Evolutionary conservation across 352 stramenopile species (phyloP).

Genomic region (Globisporangium paddicum): DNA sequence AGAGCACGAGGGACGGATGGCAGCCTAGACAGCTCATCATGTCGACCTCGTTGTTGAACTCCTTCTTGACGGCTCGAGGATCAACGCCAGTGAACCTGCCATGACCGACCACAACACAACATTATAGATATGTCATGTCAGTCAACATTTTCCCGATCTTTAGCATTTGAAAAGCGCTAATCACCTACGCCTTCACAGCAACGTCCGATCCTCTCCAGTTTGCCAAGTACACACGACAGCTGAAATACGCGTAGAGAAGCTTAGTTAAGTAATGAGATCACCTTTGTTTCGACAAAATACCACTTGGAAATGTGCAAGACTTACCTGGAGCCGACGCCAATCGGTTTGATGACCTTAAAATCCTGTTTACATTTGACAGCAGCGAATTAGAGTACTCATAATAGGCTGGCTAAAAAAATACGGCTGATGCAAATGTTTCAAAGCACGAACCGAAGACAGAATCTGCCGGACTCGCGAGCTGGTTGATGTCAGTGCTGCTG

Average conservation of each 20-base stretch:
- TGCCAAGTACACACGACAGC: constrained; percentile 73
- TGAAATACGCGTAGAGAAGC: constrained; percentile 12
- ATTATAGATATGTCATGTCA: background rate
- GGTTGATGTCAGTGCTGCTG: background rate
- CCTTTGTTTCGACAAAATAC: background rate
- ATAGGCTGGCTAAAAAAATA: background rate
- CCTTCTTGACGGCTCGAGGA: constrained; percentile 44
- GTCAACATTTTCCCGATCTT: no score
- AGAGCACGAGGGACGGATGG: constrained; percentile 67
- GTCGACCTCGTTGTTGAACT: constrained; percentile 73
- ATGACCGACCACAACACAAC: background rate
- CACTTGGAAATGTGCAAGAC: background rate
- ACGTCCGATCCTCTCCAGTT: constrained; percentile 72
- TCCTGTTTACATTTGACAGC: constrained; percentile 15
- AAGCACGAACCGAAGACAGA: constrained; percentile 12
- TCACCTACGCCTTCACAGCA: constrained; percentile 65
- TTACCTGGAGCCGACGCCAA: constrained; percentile 69
- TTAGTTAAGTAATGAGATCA: background rate
- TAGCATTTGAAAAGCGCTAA: background rate
- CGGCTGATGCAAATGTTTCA: background rate
- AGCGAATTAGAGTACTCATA: background rate
- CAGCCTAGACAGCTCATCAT: constrained; percentile 62
- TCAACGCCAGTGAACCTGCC: constrained; percentile 50
- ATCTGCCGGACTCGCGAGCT: constrained; percentile 27
- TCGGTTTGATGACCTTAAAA: constrained; percentile 38